Evolutionary conservation across 108 stramenopile genomes (phyloP).

Genomic region (Cyclotella distinguenda): DNA sequence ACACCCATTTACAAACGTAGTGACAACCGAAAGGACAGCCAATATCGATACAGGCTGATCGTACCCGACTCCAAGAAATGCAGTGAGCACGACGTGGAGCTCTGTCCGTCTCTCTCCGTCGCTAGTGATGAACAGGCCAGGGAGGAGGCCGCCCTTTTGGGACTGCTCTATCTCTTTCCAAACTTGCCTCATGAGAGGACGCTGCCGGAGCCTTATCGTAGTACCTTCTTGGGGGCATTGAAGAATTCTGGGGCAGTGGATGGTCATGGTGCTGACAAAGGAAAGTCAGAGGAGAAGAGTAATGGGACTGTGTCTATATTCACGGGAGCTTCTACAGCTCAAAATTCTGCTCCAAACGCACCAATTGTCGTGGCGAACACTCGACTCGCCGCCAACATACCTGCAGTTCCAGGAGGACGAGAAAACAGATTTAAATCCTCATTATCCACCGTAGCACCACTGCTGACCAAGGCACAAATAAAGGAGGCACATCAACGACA

Average conservation of each 20-base stretch:
- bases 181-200: slow-evolving; percentile 87
- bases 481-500: slow-evolving; percentile 45
- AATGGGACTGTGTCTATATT: too few relatives aligned
- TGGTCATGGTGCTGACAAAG: slow-evolving; percentile 20
- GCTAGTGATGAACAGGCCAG: slow-evolving; percentile 78
- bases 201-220: slow-evolving; percentile 90
- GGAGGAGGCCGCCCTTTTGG: slow-evolving; percentile 88
- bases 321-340: not conserved
- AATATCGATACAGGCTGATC: slow-evolving; percentile 57
- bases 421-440: slow-evolving; percentile 35
- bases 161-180: slow-evolving; percentile 76
- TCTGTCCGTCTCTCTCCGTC: slow-evolving; percentile 65
- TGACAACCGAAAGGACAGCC: slow-evolving; percentile 1
- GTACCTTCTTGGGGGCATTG: slow-evolving; percentile 77
- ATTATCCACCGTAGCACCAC: slow-evolving; percentile 28
- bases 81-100: slow-evolving; percentile 68
- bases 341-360: not conserved
- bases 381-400: slow-evolving; percentile 21
- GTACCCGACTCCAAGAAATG: slow-evolving; percentile 82
- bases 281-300: not conserved
- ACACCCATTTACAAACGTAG: slow-evolving; percentile 53
- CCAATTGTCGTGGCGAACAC: slow-evolving; percentile 22
- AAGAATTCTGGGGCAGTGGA: slow-evolving; percentile 19
- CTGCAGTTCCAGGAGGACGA: not conserved
- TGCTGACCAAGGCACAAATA: slow-evolving; percentile 49